Conservation (phyloP, 1,284 basidiomycete species). For the Thecaphora thlaspeos region DNA sequence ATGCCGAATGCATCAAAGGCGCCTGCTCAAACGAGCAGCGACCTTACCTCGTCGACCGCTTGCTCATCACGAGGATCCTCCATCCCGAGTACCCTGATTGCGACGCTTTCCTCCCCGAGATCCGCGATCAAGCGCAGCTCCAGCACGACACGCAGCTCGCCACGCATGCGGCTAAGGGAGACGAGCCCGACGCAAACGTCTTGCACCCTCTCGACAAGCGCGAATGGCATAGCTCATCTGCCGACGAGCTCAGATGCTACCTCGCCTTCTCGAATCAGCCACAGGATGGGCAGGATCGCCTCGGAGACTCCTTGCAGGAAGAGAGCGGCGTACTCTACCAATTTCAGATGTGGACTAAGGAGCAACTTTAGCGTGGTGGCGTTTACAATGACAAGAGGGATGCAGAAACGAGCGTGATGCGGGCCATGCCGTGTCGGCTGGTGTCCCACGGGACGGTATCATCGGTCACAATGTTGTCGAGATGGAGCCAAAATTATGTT, state of each 20-base stretch:
- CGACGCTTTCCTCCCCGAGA: conserved; percentile 82
- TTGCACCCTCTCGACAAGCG: conserved; percentile 5
- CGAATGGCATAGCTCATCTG: conserved; percentile 17
- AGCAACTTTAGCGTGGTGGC: not conserved
- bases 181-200: not conserved
- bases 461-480: no score
- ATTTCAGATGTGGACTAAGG: conserved; percentile 24
- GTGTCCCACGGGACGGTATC: no score
- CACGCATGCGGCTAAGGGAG: not conserved
- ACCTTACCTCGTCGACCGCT: conserved; percentile 24
- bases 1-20: conserved; percentile 63
- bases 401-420: not conserved
- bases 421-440: no score
- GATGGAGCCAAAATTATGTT: no score
- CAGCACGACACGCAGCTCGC: conserved; percentile 7
- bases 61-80: conserved; percentile 78
- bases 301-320: conserved; percentile 8
- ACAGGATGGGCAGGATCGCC: not conserved
- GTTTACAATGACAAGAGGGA: not conserved
- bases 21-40: not conserved
- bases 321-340: conserved; percentile 27
- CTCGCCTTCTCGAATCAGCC: conserved; percentile 15
- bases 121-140: conserved; percentile 59
- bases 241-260: conserved; percentile 9
- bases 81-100: conserved; percentile 74